Conservation (phyloP, 768 basidiomycete genomes). For the Tricholoma sp. region DNA sequence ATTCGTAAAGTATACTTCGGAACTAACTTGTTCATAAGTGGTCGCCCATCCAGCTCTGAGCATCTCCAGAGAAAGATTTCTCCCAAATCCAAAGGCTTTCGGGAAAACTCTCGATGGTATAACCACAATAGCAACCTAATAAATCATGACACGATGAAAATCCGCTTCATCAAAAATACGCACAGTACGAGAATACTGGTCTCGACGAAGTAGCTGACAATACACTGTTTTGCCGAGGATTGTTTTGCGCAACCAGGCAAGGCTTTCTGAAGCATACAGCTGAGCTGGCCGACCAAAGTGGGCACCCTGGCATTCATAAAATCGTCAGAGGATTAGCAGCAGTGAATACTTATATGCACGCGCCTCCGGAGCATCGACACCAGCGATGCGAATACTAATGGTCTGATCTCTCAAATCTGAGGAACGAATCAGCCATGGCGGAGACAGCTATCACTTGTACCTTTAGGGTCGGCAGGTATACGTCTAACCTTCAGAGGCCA, state of each 20-base stretch:
- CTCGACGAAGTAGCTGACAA: conserved; percentile 68
- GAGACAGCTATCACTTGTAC: conserved; percentile 24
- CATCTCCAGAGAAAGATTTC: conserved; percentile 66
- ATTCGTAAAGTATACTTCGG: neutral
- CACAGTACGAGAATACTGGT: conserved; percentile 84
- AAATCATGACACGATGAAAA: neutral
- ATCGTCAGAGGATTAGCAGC: neutral
- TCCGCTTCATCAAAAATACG: conserved; percentile 21
- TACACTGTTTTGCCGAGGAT: conserved; percentile 58
- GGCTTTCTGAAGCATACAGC: conserved; percentile 66
- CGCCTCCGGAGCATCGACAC: conserved; percentile 92
- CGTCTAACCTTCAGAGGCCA: conserved; percentile 68
- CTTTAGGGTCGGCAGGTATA: conserved; percentile 56
- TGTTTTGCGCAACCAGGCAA: conserved; percentile 61
- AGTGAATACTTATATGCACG: conserved; percentile 2
- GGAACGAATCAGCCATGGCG: neutral
- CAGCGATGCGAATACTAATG: conserved; percentile 83
- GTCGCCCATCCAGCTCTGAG: conserved; percentile 71
- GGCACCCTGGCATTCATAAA: conserved; percentile 42
- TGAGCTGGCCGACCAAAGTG: conserved; percentile 85
- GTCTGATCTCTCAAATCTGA: conserved; percentile 72
- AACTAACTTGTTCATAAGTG: conserved; percentile 59
- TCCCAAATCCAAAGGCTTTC: conserved; percentile 38
- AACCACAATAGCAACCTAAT: conserved; percentile 64
- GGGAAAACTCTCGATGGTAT: conserved; percentile 52